Percentiles rank a stretch among this genome's conserved stretches.
Conservation (phyloP, 768 basidiomycete genomes). For the Mycena metata region DNA sequence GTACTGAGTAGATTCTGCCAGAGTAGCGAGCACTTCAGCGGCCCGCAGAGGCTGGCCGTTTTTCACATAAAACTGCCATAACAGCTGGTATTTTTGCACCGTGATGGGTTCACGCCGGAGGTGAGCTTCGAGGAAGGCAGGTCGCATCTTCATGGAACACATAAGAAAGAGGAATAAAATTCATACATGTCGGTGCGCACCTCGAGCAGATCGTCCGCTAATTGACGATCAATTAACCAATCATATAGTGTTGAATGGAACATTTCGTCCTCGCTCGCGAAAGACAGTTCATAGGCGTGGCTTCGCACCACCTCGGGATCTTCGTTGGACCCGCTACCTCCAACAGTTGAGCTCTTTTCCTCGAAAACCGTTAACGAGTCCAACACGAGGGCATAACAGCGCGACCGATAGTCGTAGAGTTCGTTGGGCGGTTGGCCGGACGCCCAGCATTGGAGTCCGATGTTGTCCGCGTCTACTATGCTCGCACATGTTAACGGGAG, state of each 20-base stretch:
- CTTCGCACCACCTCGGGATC: conserved; percentile 81
- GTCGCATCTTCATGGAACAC: conserved; percentile 75
- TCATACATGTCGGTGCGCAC: conserved; percentile 56
- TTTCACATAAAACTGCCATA: conserved; percentile 98
- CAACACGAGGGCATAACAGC: conserved; percentile 87
- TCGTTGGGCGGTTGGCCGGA: conserved; percentile 68
- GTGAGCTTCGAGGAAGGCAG: conserved; percentile 90
- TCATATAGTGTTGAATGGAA: conserved; percentile 96
- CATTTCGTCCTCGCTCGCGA: conserved; percentile 88
- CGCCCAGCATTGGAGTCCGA: conserved; percentile 83
- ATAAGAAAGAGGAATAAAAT: conserved; percentile 21
- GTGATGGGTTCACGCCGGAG: conserved; percentile 85
- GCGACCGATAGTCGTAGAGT: conserved; percentile 71
- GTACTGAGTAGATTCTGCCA: conserved; percentile 90
- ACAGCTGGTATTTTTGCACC: conserved; percentile 85
- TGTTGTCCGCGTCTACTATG: conserved; percentile 80
- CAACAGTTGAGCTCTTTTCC: conserved; percentile 55
- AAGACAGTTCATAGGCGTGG: conserved; percentile 89
- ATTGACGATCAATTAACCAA: conserved; percentile 85
- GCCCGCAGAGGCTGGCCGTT: conserved; percentile 89
- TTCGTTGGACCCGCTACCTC: conserved; percentile 50
- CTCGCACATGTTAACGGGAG: conserved; percentile 88
- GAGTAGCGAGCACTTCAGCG: conserved; percentile 83
- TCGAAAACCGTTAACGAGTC: conserved; percentile 88
- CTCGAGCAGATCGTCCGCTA: conserved; percentile 92